Evolutionary conservation across 768 basidiomycete genomes (phyloP).

Genomic region (Lentinula guzmanii): DNA sequence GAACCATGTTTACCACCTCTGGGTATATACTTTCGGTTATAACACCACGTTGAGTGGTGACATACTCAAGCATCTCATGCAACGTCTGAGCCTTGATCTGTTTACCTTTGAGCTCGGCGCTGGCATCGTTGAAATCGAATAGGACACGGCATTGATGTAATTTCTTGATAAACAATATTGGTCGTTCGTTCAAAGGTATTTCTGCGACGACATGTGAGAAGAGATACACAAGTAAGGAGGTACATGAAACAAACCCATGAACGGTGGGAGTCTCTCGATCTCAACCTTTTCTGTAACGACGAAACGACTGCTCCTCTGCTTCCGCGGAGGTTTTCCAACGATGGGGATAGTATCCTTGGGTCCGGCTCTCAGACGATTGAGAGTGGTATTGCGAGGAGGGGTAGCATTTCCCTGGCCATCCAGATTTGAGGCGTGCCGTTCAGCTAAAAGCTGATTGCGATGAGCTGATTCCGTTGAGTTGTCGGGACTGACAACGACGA

Average conservation of each 20-base stretch:
- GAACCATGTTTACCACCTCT: conserved; percentile 96
- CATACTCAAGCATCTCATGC: conserved; percentile 98
- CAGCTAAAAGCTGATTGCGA: conserved; percentile 35
- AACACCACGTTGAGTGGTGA: conserved; percentile 92
- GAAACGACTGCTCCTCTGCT: conserved; percentile 95
- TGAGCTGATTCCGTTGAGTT: conserved; percentile 41
- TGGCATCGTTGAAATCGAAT: conserved; percentile 99
- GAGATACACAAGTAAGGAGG: conserved; percentile 1
- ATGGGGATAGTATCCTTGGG: conserved; percentile 98
- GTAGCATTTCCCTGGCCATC: conserved; percentile 42
- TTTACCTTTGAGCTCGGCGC: conserved; percentile 92
- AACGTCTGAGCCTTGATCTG: conserved; percentile 98
- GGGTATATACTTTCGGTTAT: conserved; percentile 98
- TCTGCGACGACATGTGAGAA: conserved; percentile 43
- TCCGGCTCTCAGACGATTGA: conserved; percentile 71
- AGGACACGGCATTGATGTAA: conserved; percentile 93
- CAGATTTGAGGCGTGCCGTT: conserved; percentile 40
- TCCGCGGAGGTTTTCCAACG: conserved; percentile 92
- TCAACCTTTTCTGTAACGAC: conserved; percentile 95
- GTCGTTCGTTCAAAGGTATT: conserved; percentile 81
- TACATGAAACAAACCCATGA: conserved; percentile 56
- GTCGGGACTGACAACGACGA: conserved; percentile 83
- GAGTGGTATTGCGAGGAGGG: conserved; percentile 61
- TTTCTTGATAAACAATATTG: conserved; percentile 90
- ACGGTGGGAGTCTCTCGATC: conserved; percentile 89